Evolutionary conservation across 306 rosid species (phyloP), one percentile per base, ranked within the genome.

Genomic region (Delonix regia): DNA sequence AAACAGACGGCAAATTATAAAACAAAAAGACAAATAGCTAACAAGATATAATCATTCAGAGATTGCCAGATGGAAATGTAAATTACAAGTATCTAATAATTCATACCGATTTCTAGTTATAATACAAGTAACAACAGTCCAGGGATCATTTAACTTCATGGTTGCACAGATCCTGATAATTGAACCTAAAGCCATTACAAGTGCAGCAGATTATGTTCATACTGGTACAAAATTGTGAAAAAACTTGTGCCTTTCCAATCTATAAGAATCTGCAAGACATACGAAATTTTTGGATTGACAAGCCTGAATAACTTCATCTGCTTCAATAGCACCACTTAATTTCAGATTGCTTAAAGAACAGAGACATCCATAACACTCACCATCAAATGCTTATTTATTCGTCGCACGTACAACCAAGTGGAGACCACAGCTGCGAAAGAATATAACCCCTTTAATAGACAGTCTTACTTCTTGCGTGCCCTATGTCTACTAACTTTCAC

Each of bases 71-170:
- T 63, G 62, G 21, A 74, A 81, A 45, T n/a, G 70, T 48, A 48
- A 52, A 36, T 38, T 78, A 34, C 80, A 79, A 49, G 74, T 65
- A 67, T 77, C 66, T 48, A 78, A 57, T 65, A 79, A 80, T 72
- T 78, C 87, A 80, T 41, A 72, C 75, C 78, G 76, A 77, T 76
- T 62, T 80, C 69, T 77, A 78, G 73, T 80, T 83, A 87, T 83
- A 88, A 76, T 87, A 92, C 97, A 92, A 88, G 82, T 75, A 84
- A 77, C n/a, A n/a, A 84, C 67, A 82, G 62, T 80, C 89, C 83
- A 61, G 16, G 16, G 56, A 71, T 59, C 75, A 69, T 44, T 55
- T 30, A 71, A 56, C 48, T 66, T 47, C 81, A 64, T 73, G 77
- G 48, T 55, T 45, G 79, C 86, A 74, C 79, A 86, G 34, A 82